Percentiles rank a stretch among this genome's conserved stretches.
Evolutionary conservation across 2,329 filamentous ascomycete species (phyloP).

Genomic region (Didymella exigua): DNA sequence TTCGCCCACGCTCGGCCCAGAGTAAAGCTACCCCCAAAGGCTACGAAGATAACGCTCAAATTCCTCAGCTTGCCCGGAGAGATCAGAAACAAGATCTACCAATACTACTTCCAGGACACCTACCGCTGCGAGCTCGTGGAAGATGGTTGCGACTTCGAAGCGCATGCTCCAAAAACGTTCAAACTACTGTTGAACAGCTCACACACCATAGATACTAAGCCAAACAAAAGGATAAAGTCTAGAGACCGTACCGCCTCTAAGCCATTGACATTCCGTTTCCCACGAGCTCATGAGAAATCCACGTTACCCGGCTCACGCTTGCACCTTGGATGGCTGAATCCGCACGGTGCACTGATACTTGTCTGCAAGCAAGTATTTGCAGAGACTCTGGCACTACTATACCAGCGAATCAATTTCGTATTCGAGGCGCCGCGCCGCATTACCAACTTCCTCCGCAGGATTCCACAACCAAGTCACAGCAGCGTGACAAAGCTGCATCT

Average conservation of each 20-base stretch:
- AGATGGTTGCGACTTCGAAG: background rate
- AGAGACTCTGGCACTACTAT: constrained; percentile 38
- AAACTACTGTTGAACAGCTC: constrained; percentile 17
- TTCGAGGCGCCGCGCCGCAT: constrained; percentile 37
- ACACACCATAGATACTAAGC: background rate
- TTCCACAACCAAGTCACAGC: constrained; percentile 24
- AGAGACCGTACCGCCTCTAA: too few species aligned
- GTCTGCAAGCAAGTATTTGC: constrained; percentile 37
- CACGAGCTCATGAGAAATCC: too few species aligned
- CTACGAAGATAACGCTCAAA: constrained; percentile 25
- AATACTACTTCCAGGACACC: constrained; percentile 38
- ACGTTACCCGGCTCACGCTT: too few species aligned
- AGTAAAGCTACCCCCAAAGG: background rate
- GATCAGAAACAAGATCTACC: constrained; percentile 57
- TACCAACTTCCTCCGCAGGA: constrained; percentile 29
- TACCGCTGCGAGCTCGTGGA: constrained; percentile 36
- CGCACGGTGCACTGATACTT: constrained; percentile 35
- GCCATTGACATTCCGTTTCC: too few species aligned
- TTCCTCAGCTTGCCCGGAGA: constrained; percentile 55
- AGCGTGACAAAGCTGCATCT: constrained; percentile 38
- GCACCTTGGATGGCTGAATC: constrained; percentile 38
- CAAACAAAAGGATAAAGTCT: too few species aligned
- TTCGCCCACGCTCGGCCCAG: constrained; percentile 20
- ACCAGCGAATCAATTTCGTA: constrained; percentile 37
- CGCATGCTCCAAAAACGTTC: background rate